phyloP scores from a whole-genome alignment of 1,284 basidiomycete species.

The Tilletia walkeri region DNA sequence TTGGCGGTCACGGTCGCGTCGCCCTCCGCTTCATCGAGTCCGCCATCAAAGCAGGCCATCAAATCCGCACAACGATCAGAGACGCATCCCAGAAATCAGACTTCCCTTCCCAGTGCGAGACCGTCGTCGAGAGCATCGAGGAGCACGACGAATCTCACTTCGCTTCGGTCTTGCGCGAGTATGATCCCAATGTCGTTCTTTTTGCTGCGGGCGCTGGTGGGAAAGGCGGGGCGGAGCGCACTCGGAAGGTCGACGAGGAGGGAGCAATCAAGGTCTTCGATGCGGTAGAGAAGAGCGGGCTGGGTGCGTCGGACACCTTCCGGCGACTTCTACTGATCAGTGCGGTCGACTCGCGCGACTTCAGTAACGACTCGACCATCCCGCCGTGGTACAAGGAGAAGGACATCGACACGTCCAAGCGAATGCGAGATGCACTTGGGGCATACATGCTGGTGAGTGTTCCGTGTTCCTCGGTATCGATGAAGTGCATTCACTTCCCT shows the following conservation, averaged over 20 bases:
- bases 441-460: constrained; percentile 37
- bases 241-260: constrained; percentile 69
- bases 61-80: constrained; percentile 38
- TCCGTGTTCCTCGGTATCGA: neutral
- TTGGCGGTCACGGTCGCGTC: constrained; percentile 44
- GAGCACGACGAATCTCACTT: constrained; percentile 62
- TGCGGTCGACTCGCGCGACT: constrained; percentile 65
- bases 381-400: constrained; percentile 31
- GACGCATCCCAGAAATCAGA: constrained; percentile 36
- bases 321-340: constrained; percentile 65
- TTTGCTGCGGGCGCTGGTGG: constrained; percentile 71
- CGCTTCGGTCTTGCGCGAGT: constrained; percentile 60
- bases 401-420: constrained; percentile 49
- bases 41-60: constrained; percentile 35
- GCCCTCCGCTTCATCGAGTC: constrained; percentile 37
- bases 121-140: constrained; percentile 67
- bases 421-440: constrained; percentile 34
- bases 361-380: constrained; percentile 58
- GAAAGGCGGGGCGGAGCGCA: constrained; percentile 66
- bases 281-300: constrained; percentile 64
- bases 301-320: constrained; percentile 58
- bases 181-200: constrained; percentile 63
- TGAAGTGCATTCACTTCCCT: neutral
- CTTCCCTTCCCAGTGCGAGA: constrained; percentile 45
- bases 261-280: constrained; percentile 73